Percentiles rank a stretch among this genome's conserved stretches.
Evolutionary conservation across 192 early-diverging fungal genomes (phyloP).

Genomic region (Coemansia sp.): DNA sequence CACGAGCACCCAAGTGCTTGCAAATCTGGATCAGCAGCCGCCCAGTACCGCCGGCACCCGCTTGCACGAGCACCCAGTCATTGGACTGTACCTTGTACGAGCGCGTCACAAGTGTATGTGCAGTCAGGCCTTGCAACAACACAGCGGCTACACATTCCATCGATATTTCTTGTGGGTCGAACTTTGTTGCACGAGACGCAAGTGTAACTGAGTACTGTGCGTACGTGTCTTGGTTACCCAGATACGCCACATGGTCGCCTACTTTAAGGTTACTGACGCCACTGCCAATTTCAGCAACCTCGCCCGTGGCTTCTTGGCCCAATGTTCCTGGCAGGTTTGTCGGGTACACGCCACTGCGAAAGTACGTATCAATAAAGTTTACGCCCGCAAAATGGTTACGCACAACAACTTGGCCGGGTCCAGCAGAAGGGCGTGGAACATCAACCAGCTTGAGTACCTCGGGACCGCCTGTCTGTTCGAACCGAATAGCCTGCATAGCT

Average conservation of each 20-base stretch:
- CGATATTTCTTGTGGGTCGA: conserved; percentile 54
- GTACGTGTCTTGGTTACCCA: conserved; percentile 60
- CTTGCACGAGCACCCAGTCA: conserved; percentile 84
- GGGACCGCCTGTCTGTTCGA: conserved; percentile 57
- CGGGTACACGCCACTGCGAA: conserved; percentile 76
- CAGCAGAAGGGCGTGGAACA: conserved; percentile 54
- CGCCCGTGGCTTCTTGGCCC: conserved; percentile 81
- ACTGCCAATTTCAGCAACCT: conserved; percentile 74
- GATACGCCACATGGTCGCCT: conserved; percentile 83
- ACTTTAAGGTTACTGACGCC: conserved; percentile 60
- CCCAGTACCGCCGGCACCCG: conserved; percentile 90
- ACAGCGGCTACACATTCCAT: conserved; percentile 64
- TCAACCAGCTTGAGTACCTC: conserved; percentile 58
- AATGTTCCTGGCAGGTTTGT: conserved; percentile 63
- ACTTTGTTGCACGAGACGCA: conserved; percentile 45
- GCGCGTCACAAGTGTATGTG: conserved; percentile 67
- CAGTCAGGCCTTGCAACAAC: conserved; percentile 82
- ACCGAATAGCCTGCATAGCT: conserved; percentile 52
- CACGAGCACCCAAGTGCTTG: conserved; percentile 74
- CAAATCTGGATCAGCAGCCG: conserved; percentile 74
- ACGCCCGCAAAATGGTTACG: conserved; percentile 76
- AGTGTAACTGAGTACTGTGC: conserved; percentile 70
- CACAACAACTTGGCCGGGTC: conserved; percentile 65
- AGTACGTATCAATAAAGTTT: conserved; percentile 92
- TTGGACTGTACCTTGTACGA: conserved; percentile 68